These are phyloP conservation scores for Pythium guiyangense DNA, from an alignment of 352 stramenopile genomes.

Conservation along the genomic window DNA sequence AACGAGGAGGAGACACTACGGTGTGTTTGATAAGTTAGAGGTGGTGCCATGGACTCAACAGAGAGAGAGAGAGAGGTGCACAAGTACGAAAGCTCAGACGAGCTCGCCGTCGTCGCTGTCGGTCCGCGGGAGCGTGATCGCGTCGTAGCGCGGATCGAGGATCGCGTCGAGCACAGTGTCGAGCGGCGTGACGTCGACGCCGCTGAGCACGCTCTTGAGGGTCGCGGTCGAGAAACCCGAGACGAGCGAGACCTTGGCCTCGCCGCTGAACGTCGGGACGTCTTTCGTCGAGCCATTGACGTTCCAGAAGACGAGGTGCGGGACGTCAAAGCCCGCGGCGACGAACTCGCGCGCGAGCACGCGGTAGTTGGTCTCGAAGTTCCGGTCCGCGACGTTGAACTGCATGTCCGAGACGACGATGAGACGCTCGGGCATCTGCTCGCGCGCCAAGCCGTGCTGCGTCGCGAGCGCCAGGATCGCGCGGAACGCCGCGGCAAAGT, in stretches of 20 bases:
- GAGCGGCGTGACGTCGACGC: slow-evolving; percentile 12
- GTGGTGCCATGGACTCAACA: too few relatives aligned
- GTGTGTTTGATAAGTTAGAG: background rate
- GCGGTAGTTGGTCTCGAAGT: slow-evolving; percentile 40
- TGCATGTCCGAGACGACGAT: too few relatives aligned
- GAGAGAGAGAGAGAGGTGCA: background rate
- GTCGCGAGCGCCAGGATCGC: too few relatives aligned
- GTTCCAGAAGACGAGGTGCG: slow-evolving; percentile 80
- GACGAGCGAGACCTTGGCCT: slow-evolving; percentile 41
- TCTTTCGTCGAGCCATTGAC: slow-evolving; percentile 35
- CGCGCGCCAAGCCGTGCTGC: too few relatives aligned
- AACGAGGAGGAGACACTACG: too few relatives aligned
- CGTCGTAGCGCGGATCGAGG: slow-evolving; percentile 35
- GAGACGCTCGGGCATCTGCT: too few relatives aligned
- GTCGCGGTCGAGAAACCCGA: slow-evolving; percentile 46
- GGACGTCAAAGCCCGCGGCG: slow-evolving; percentile 29
- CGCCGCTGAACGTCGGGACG: slow-evolving; percentile 20
- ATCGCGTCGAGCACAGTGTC: slow-evolving; percentile 15
- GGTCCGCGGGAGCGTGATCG: slow-evolving; percentile 33
- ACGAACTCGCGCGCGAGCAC: slow-evolving; percentile 34
- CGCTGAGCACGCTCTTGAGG: slow-evolving; percentile 28
- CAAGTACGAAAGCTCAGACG: background rate
- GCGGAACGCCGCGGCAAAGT: too few relatives aligned
- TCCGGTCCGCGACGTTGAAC: slow-evolving; percentile 33
- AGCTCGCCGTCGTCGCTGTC: too few relatives aligned